These are phyloP conservation scores for Podaxis sp. DNA, from an alignment of 768 basidiomycete genomes.

Conservation along the genomic window DNA sequence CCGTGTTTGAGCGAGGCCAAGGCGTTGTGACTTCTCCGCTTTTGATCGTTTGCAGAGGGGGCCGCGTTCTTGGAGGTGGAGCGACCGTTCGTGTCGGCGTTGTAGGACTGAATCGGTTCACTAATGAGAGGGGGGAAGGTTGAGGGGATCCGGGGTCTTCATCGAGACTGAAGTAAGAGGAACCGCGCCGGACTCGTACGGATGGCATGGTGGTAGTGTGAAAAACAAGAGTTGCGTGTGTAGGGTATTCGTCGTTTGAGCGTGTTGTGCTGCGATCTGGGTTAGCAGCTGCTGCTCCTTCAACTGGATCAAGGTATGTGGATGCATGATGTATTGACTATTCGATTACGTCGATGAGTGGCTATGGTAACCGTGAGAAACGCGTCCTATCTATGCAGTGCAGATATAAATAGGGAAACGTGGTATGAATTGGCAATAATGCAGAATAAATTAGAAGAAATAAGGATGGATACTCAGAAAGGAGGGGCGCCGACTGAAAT, in stretches of 20 bases:
- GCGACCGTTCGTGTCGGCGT: neutral
- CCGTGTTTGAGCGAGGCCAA: conserved; percentile 4
- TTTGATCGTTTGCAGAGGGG: neutral
- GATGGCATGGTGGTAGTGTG: conserved; percentile 12
- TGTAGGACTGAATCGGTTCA: neutral
- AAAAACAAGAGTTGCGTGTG: no score
- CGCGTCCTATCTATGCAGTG: neutral
- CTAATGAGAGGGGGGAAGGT: neutral
- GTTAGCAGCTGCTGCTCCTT: neutral
- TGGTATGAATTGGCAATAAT: neutral
- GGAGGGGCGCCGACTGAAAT: no score
- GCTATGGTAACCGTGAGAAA: neutral
- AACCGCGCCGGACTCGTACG: conserved; percentile 9
- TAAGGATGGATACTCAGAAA: neutral
- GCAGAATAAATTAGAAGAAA: neutral
- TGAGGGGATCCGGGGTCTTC: neutral
- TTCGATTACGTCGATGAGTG: neutral
- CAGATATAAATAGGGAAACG: neutral
- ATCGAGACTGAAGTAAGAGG: conserved; percentile 8
- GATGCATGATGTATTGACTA: neutral
- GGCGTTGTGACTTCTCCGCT: neutral
- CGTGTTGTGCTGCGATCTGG: neutral
- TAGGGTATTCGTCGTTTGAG: no score
- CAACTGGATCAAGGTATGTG: neutral
- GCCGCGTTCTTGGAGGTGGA: neutral